These are phyloP conservation scores for Ceratocystiopsis sp. DNA, from an alignment of 2,329 filamentous ascomycete genomes.

Conservation along the genomic window DNA sequence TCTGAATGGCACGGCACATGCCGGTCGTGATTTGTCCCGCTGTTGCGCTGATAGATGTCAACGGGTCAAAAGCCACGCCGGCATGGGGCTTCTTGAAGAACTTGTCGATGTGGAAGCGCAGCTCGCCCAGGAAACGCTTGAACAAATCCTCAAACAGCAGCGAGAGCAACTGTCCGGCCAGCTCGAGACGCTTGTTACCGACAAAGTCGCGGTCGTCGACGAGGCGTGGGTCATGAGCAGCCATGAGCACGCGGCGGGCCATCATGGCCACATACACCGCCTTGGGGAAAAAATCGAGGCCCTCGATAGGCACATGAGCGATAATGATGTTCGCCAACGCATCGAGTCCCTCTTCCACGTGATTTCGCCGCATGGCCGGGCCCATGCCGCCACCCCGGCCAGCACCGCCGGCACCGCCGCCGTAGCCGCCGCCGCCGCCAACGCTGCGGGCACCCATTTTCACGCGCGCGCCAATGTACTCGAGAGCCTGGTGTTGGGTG, in stretches of 20 bases:
- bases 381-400: slow-evolving; percentile 30
- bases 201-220: slow-evolving; percentile 97
- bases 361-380: slow-evolving; percentile 50
- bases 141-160: slow-evolving; percentile 94
- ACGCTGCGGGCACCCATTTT: slow-evolving; percentile 60
- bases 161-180: slow-evolving; percentile 86
- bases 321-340: slow-evolving; percentile 85
- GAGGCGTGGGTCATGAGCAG: slow-evolving; percentile 70
- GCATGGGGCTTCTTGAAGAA: slow-evolving; percentile 86
- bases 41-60: slow-evolving; percentile 67
- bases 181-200: slow-evolving; percentile 87
- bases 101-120: slow-evolving; percentile 91
- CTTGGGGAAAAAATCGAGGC: slow-evolving; percentile 91
- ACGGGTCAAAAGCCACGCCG: slow-evolving; percentile 74
- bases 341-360: slow-evolving; percentile 82
- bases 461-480: slow-evolving; percentile 75
- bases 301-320: slow-evolving; percentile 81
- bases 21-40: slow-evolving; percentile 79
- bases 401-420: neutral
- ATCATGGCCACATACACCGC: slow-evolving; percentile 93
- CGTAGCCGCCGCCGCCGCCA: slow-evolving; percentile 4
- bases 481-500: slow-evolving; percentile 88
- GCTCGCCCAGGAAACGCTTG: slow-evolving; percentile 79
- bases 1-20: slow-evolving; percentile 91
- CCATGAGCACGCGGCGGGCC: slow-evolving; percentile 91